Evolutionary conservation across 257 asterid genomes (phyloP).

Genomic region (Voacanga thouarsii): DNA sequence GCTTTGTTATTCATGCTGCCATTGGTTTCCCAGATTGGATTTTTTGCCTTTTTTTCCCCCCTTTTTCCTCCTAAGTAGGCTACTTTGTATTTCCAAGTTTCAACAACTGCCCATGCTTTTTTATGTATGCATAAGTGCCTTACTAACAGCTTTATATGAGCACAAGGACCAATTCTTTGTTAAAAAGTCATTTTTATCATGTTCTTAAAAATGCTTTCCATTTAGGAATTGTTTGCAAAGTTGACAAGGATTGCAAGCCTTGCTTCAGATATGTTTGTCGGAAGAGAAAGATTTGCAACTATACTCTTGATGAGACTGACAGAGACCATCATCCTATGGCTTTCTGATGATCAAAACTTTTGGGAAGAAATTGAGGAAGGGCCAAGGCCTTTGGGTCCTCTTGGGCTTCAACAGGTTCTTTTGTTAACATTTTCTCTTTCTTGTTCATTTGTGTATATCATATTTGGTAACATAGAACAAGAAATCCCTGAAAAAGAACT

Average conservation of each 20-base stretch:
- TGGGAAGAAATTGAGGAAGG: constrained; percentile 94
- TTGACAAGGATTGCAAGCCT: constrained; percentile 56
- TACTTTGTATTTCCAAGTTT: background rate
- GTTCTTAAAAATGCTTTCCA: background rate
- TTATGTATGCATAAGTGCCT: background rate
- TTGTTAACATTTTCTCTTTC: background rate
- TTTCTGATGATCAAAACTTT: constrained; percentile 85
- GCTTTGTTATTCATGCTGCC: background rate
- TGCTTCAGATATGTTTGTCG: constrained; percentile 73
- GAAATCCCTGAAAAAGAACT: background rate
- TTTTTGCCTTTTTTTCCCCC: background rate
- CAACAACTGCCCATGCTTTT: background rate
- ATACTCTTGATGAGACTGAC: constrained; percentile 81
- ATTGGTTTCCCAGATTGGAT: background rate
- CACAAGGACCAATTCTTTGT: too few relatives aligned
- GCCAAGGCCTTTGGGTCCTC: constrained; percentile 60
- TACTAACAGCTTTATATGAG: background rate
- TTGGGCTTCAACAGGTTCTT: constrained; percentile 88
- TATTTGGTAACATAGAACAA: too few relatives aligned
- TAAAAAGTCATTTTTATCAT: background rate
- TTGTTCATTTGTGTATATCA: too few relatives aligned
- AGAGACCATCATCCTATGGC: constrained; percentile 90
- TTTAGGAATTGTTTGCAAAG: constrained; percentile 72
- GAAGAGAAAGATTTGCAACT: constrained; percentile 89
- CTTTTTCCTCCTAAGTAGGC: too few relatives aligned